Evolutionary conservation across 2,329 filamentous ascomycete species (phyloP).

Genomic region (Mycosphaerella arachidis): DNA sequence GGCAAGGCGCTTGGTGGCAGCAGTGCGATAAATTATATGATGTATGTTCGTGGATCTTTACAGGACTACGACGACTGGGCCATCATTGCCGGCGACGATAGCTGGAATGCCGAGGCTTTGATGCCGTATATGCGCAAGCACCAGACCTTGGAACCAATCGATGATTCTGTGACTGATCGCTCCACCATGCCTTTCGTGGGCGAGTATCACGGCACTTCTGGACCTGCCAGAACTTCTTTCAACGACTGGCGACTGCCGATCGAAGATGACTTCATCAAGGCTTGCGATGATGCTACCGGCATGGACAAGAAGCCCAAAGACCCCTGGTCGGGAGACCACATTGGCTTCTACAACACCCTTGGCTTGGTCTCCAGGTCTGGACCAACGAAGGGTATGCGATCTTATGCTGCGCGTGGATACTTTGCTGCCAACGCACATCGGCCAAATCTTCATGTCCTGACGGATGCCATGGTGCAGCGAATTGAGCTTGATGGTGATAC

Average conservation of each 20-base stretch:
- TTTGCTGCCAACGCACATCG: conserved; percentile 30
- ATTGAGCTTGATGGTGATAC: conserved; percentile 43
- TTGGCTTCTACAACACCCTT: conserved; percentile 33
- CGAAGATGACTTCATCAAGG: conserved; percentile 35
- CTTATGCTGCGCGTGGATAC: conserved; percentile 34
- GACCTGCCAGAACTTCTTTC: conserved; percentile 35
- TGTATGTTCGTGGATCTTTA: conserved; percentile 42
- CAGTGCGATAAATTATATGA: conserved; percentile 38
- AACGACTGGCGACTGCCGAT: conserved; percentile 34
- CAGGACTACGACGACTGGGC: conserved; percentile 48
- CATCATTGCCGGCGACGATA: conserved; percentile 37
- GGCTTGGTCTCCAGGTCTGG: conserved; percentile 25
- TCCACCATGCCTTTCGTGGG: conserved; percentile 31
- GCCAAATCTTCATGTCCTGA: conserved; percentile 32
- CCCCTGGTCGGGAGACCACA: conserved; percentile 36
- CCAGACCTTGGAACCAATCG: conserved; percentile 34
- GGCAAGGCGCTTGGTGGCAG: conserved; percentile 39
- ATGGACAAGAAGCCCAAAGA: conserved; percentile 35
- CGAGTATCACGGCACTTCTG: conserved; percentile 33
- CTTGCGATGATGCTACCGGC: conserved; percentile 33
- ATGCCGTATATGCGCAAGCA: conserved; percentile 43
- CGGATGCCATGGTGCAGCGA: conserved; percentile 43
- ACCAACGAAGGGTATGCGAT: conserved; percentile 32
- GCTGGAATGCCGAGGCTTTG: conserved; percentile 46
- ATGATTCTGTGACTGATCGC: conserved; percentile 25